A percentile compares a stretch with the other conserved stretches of the same genome.
These are phyloP conservation scores for Porcisia hertigi DNA, from an alignment of 208 protist species.

Conservation along the genomic window DNA sequence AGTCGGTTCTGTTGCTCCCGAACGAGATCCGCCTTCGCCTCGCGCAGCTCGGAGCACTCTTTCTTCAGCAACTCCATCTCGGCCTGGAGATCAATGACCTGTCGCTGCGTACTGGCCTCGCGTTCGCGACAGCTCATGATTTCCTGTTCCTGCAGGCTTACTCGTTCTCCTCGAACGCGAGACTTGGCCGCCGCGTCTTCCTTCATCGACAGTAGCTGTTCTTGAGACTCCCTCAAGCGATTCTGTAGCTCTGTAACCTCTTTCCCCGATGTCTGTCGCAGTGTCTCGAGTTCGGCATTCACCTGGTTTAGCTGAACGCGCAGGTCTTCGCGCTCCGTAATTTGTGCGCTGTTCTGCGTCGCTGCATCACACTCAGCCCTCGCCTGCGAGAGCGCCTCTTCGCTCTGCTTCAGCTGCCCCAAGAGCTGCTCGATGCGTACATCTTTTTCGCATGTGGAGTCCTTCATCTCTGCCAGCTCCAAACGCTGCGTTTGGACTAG, in stretches of 20 bases:
- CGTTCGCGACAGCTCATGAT: constrained; percentile 18
- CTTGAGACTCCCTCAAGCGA: constrained; percentile 6
- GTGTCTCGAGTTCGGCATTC: constrained; percentile 18
- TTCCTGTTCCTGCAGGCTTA: constrained; percentile 31
- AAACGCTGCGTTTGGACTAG: constrained; percentile 35
- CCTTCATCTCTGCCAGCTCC: constrained; percentile 38
- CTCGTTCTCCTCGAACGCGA: neutral
- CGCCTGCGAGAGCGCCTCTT: constrained; percentile 18
- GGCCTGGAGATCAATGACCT: constrained; percentile 20
- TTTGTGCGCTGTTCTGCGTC: neutral
- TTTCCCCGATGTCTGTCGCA: constrained; percentile 6
- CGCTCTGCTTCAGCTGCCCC: constrained; percentile 22
- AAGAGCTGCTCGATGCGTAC: constrained; percentile 28
- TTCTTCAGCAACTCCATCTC: constrained; percentile 8
- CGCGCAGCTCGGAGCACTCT: constrained; percentile 27
- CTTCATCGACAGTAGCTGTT: constrained; percentile 28
- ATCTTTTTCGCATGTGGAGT: constrained; percentile 32
- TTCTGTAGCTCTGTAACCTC: constrained; percentile 15
- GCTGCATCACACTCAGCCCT: neutral
- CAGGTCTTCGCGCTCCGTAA: neutral
- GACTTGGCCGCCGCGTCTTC: constrained; percentile 29
- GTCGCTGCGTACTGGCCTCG: constrained; percentile 23
- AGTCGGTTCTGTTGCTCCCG: constrained; percentile 7
- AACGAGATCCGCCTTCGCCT: constrained; percentile 1
- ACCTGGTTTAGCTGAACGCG: constrained; percentile 17